Base-by-base conservation (phyloP, 2,329 filamentous ascomycete species). In the Penicillium sp. region DNA sequence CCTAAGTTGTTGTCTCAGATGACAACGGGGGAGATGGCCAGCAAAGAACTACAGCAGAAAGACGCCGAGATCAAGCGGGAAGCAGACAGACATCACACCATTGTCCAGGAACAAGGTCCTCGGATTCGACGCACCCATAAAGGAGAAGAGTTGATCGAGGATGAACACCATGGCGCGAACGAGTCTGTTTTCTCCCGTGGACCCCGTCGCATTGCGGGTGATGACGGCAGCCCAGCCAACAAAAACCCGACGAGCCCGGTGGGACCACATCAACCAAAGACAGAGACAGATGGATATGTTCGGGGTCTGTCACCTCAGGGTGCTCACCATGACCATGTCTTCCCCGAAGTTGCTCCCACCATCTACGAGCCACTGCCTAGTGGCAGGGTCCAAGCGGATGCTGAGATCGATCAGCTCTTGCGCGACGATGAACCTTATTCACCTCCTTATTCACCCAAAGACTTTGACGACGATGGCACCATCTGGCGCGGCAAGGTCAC, bases 61-160 rank as follows among this genome's bases (percentile, higher is more conserved):
- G 81, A 85, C 56, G 79, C 80, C 31, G 80, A 83, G 61, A 81
- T 86, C 59, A 81, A 82, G 65, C 75, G 79, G 15, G 80, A 82
- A 55, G 78, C 87, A 41, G 85, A 87, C 68, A 76, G 78, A 41
- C 82, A 85, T 60, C 90, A 93, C 45, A 93, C 94, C 47, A 83
- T 96, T 35, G 87, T 93, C 59, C 85, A 91, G 15, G 85, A 90
- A 21, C 83, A 85, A 49, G 91, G 85, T 1, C 89, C 93, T 4
- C 86, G 92, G 3, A 88, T 97, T 56, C 85, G 92, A 67, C 87
- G 90, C 65, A 97, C 93, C 2, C 93, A 97, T 78, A 97, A 97
- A 75, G 94, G 94, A 13, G 93, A 97, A 58, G 94, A 97, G 71
- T 75, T 96, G 17, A 83, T 97, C 17, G 92, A 93, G 61, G 86